Base-by-base conservation (phyloP, 495 filamentous ascomycete species). In the Xylaria flabelliformis region DNA sequence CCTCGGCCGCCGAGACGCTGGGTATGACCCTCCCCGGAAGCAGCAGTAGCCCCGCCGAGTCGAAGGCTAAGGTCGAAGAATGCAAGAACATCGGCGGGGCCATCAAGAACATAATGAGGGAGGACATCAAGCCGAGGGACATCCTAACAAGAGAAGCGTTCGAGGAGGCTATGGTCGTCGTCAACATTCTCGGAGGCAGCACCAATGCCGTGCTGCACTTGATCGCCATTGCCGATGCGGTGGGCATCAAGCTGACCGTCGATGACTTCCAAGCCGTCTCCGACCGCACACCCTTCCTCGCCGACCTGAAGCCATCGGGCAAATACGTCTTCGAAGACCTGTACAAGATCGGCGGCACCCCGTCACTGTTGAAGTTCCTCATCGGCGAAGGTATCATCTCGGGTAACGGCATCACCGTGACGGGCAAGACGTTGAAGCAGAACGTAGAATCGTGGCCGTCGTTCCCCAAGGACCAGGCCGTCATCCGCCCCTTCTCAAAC, bases 161-260 rank as follows among this genome's bases (percentile, higher is more conserved):
- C 76, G 96, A 98, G 81, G 93, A 99, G 77, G 96, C 96, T 77
- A 98, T 99, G 96, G 88, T 95, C 12, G 84, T 99, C 6, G 91
- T 97, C 74, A 97, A 93, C 86, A 95, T 98, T 75, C 95, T 94
- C 12, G 96, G 96, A 58, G 96, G 96, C 68, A 97, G 93, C 61
- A 99, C 96, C 71, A 99, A 99, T 81, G 96, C 97, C 53, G 96
- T 99, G 48, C 90, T 99, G 24, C 96, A 99, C 82, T 84, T 99
- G 56, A 95, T 99, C 79, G 96, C 97, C 74, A 98, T 99, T 42
- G 97, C 96, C 64, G 93, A 98, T 81, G 89, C 92, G 15, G 96
- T 97, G 34, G 97, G 94, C 80, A 89, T 99, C 78, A 92, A 96
- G 81, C 90, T 99, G 69, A 97, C 91, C 64, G 93, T 99, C 72